A percentile compares a stretch with the other conserved stretches of the same genome.
phyloP scores from a whole-genome alignment of 495 filamentous ascomycete species.

The Aspergillus campestris region DNA sequence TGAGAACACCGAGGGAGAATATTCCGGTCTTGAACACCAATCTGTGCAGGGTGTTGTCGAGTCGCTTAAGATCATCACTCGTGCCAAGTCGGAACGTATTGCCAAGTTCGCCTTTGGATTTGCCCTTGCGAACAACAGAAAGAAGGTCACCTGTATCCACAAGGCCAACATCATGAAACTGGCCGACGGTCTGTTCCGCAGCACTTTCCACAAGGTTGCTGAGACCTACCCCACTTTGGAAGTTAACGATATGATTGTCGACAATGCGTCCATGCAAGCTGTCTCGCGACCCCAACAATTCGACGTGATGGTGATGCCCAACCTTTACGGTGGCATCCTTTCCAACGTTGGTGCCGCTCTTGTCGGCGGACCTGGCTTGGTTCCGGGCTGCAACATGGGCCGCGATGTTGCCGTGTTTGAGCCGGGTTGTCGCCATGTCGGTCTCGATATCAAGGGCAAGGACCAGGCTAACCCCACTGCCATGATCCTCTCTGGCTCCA shows the following conservation, averaged over 20 bases:
- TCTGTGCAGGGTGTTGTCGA: conserved; percentile 94
- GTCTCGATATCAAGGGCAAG: conserved; percentile 98
- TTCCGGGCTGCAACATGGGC: conserved; percentile 99
- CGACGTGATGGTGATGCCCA: conserved; percentile 99
- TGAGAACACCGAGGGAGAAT: conserved; percentile 99
- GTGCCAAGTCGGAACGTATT: conserved; percentile 96
- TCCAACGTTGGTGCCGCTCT: conserved; percentile 98
- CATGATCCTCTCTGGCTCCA: conserved; percentile 85
- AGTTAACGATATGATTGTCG: conserved; percentile 98
- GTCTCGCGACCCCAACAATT: conserved; percentile 95
- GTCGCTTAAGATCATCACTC: conserved; percentile 98
- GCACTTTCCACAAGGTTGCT: conserved; percentile 86
- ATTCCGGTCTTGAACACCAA: conserved; percentile 97
- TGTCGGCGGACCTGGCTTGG: conserved; percentile 95
- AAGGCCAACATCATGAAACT: conserved; percentile 99
- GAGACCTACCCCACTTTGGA: conserved; percentile 90
- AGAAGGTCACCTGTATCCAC: conserved; percentile 98
- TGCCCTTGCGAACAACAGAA: conserved; percentile 93
- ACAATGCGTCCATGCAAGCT: conserved; percentile 99
- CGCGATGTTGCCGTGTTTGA: conserved; percentile 97
- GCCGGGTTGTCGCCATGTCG: conserved; percentile 96
- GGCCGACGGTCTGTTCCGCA: conserved; percentile 95
- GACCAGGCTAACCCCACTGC: conserved; percentile 98
- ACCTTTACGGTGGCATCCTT: conserved; percentile 96
- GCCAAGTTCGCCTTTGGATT: conserved; percentile 98